Percentiles rank a stretch among this genome's conserved stretches.
Evolutionary conservation across 139 green algal species (phyloP).

Genomic region (Desmodesmus armatus): DNA sequence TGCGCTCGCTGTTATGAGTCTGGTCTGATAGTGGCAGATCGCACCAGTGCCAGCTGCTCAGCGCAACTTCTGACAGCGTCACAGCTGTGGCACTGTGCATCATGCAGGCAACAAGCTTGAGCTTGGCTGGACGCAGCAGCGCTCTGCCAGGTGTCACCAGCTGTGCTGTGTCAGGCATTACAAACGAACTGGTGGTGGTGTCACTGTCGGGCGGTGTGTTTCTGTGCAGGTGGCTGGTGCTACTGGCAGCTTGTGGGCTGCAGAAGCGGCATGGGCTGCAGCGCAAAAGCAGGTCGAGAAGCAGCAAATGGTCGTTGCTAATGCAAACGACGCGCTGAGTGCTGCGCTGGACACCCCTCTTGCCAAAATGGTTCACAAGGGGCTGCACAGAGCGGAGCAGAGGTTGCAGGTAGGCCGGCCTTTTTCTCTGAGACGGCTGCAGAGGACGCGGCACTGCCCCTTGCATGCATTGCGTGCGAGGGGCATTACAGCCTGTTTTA

Average conservation of each 20-base stretch:
- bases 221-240: conserved; percentile 1
- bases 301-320: background rate
- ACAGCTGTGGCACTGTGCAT: too few species aligned
- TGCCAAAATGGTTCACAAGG: background rate
- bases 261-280: conserved; percentile 22
- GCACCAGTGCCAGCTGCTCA: background rate
- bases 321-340: background rate
- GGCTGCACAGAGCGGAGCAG: background rate
- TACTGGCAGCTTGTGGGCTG: background rate
- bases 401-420: background rate
- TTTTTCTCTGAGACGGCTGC: too few species aligned
- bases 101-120: too few species aligned
- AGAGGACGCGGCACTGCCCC: too few species aligned
- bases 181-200: background rate
- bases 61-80: too few species aligned
- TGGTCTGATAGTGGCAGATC: background rate
- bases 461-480: too few species aligned
- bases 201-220: background rate
- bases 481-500: too few species aligned
- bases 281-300: conserved; percentile 6
- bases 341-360: background rate
- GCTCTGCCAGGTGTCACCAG: too few species aligned
- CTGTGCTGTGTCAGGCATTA: too few species aligned
- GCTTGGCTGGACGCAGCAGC: too few species aligned
- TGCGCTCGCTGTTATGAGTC: background rate